Conservation (phyloP, 164 flowering plant species). For the Chloranthus sessilifolius region DNA sequence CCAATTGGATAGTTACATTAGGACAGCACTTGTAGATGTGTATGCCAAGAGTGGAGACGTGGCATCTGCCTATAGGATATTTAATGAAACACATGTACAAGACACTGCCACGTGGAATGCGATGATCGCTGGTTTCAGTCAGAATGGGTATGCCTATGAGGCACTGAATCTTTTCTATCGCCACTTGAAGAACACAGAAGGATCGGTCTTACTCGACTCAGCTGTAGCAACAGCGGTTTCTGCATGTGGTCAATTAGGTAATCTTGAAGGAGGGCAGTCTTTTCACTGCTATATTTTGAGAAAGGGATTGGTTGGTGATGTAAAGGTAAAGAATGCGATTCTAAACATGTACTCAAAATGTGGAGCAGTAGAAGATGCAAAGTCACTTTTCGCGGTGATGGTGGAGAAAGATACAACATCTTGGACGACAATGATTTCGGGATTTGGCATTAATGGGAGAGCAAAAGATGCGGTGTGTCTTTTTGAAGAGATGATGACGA, state of each 20-base stretch:
- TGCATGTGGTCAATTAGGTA: slow-evolving; percentile 8
- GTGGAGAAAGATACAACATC: slow-evolving; percentile 10
- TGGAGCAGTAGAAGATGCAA: slow-evolving; percentile 10
- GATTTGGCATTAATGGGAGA: slow-evolving; percentile 16
- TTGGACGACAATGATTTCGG: slow-evolving; percentile 19
- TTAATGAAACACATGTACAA: slow-evolving; percentile 3
- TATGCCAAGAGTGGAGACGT: slow-evolving; percentile 20
- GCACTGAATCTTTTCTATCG: slow-evolving; percentile 13
- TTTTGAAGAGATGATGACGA: slow-evolving; percentile 11
- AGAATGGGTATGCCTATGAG: slow-evolving; percentile 13
- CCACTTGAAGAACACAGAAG: neutral
- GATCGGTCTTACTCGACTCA: neutral
- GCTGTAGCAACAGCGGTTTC: slow-evolving; percentile 11
- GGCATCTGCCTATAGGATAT: slow-evolving; percentile 13
- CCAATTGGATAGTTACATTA: slow-evolving; percentile 4
- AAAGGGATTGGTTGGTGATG: slow-evolving; percentile 8
- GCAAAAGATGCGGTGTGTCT: slow-evolving; percentile 11
- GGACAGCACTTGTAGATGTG: slow-evolving; percentile 18
- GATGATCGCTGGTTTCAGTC: slow-evolving; percentile 14
- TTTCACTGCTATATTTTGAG: slow-evolving; percentile 12
- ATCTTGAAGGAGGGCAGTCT: slow-evolving; percentile 10
- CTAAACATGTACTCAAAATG: slow-evolving; percentile 19
- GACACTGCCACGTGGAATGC: slow-evolving; percentile 13
- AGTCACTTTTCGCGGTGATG: slow-evolving; percentile 9
- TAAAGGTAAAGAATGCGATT: slow-evolving; percentile 10